phyloP scores from a whole-genome alignment of 768 basidiomycete species.

The Filobasidium floriforme region DNA sequence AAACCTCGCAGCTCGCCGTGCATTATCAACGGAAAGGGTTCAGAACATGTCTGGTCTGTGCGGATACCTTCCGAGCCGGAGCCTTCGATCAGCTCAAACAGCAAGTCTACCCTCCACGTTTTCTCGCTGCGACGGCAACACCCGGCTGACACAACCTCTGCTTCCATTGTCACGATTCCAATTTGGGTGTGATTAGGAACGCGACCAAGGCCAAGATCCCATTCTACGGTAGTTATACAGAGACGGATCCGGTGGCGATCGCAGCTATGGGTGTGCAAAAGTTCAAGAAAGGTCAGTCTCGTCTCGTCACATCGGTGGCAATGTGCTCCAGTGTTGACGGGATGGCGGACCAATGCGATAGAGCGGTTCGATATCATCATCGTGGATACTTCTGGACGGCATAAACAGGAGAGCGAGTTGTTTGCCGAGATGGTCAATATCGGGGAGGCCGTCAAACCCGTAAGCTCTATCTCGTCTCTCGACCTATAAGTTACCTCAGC shows the following conservation, averaged over 20 bases:
- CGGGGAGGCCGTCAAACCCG: conserved; percentile 80
- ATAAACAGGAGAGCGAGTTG: conserved; percentile 92
- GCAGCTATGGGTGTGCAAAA: conserved; percentile 90
- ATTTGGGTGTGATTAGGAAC: conserved; percentile 50
- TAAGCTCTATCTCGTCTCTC: conserved; percentile 23
- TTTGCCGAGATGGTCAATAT: conserved; percentile 99
- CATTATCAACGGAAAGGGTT: conserved; percentile 95
- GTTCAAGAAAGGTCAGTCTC: conserved; percentile 66
- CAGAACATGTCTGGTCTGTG: conserved; percentile 94
- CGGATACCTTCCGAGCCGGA: conserved; percentile 97
- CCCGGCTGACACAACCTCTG: no score
- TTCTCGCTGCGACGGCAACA: no score
- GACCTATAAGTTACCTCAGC: not conserved
- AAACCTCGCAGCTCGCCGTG: conserved; percentile 60
- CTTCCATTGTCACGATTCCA: no score
- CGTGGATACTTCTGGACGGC: conserved; percentile 93
- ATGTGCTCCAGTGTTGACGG: no score
- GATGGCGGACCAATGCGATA: conserved; percentile 17
- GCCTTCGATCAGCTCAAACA: conserved; percentile 99
- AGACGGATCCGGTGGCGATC: conserved; percentile 93
- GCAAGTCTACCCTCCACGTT: conserved; percentile 27
- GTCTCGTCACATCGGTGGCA: no score
- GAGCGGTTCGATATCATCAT: conserved; percentile 98
- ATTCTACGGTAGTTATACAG: conserved; percentile 97
- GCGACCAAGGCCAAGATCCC: conserved; percentile 98